A percentile compares a stretch with the other conserved stretches of the same genome.
These are phyloP conservation scores for Madurella fahalii DNA, from an alignment of 2,329 filamentous ascomycete genomes.

Conservation along the genomic window DNA sequence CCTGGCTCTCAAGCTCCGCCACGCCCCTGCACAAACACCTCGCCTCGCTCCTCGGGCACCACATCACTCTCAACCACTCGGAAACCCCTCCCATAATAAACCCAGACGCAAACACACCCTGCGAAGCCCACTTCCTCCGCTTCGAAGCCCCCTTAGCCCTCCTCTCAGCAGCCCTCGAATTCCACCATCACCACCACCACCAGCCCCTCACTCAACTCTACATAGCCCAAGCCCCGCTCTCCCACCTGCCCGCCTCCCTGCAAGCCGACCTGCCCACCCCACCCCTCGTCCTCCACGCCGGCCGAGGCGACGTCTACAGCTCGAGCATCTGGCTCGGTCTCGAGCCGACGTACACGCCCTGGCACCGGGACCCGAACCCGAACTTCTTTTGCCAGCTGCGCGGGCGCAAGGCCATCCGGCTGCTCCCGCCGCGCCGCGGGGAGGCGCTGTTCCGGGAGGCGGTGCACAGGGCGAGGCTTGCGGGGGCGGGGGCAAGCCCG, in stretches of 20 bases:
- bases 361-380: constrained; percentile 90
- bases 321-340: constrained; percentile 85
- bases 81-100: background rate
- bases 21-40: background rate
- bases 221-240: constrained; percentile 75
- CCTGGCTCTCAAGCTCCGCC: constrained; percentile 6
- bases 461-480: constrained; percentile 40
- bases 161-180: constrained; percentile 55
- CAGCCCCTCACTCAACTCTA: constrained; percentile 55
- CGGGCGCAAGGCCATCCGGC: constrained; percentile 66
- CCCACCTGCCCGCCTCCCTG: constrained; percentile 61
- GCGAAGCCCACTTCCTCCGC: constrained; percentile 44
- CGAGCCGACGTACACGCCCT: constrained; percentile 81
- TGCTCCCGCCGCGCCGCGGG: constrained; percentile 64
- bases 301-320: constrained; percentile 80
- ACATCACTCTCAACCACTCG: background rate
- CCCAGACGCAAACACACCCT: background rate
- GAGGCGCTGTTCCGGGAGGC: constrained; percentile 54
- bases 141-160: constrained; percentile 60
- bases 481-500: constrained; percentile 34
- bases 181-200: constrained; percentile 11
- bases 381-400: constrained; percentile 86
- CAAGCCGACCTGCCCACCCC: constrained; percentile 66
- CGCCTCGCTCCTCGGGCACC: constrained; percentile 3
- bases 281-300: constrained; percentile 55